A percentile compares a stretch with the other conserved stretches of the same genome.
Evolutionary conservation across 805 yeast species (phyloP).

Genomic region (Saccharomyces mikatae): DNA sequence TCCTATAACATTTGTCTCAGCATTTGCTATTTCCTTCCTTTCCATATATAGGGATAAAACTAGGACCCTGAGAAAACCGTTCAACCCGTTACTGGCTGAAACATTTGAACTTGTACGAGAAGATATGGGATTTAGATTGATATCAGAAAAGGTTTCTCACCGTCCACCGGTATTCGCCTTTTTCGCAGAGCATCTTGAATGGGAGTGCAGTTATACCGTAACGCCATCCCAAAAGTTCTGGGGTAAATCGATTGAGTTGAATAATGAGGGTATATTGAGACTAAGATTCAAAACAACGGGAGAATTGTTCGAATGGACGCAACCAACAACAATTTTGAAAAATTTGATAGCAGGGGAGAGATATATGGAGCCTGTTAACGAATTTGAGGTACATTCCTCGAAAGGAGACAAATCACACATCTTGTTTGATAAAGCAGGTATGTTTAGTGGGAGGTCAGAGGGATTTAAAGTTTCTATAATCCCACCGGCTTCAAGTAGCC

Average conservation of each 20-base stretch:
- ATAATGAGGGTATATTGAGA: constrained; percentile 61
- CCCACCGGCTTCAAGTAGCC: constrained; percentile 14
- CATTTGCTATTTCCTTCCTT: constrained; percentile 71
- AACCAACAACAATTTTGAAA: constrained; percentile 74
- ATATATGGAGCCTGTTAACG: constrained; percentile 77
- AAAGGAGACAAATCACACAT: constrained; percentile 63
- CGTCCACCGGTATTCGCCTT: constrained; percentile 77
- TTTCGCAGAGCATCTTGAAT: constrained; percentile 59
- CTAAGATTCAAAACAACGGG: constrained; percentile 52
- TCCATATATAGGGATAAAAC: constrained; percentile 67
- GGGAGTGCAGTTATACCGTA: constrained; percentile 62
- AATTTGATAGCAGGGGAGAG: constrained; percentile 92
- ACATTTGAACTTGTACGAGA: constrained; percentile 86
- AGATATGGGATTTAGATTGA: constrained; percentile 62
- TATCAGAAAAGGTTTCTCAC: constrained; percentile 83
- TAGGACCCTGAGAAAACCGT: constrained; percentile 79
- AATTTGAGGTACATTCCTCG: constrained; percentile 58
- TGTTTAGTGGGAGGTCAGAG: constrained; percentile 78
- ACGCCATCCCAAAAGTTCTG: constrained; percentile 82
- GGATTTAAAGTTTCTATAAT: constrained; percentile 36
- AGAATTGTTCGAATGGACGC: constrained; percentile 67
- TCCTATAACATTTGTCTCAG: constrained; percentile 54
- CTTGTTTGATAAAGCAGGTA: constrained; percentile 73
- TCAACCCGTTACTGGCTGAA: constrained; percentile 90
- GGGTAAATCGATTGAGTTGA: constrained; percentile 87